Evolutionary conservation across 192 early-diverging fungal species (phyloP), one percentile per base, ranked within the genome.

Genomic region (Blastocladiella britannica): DNA sequence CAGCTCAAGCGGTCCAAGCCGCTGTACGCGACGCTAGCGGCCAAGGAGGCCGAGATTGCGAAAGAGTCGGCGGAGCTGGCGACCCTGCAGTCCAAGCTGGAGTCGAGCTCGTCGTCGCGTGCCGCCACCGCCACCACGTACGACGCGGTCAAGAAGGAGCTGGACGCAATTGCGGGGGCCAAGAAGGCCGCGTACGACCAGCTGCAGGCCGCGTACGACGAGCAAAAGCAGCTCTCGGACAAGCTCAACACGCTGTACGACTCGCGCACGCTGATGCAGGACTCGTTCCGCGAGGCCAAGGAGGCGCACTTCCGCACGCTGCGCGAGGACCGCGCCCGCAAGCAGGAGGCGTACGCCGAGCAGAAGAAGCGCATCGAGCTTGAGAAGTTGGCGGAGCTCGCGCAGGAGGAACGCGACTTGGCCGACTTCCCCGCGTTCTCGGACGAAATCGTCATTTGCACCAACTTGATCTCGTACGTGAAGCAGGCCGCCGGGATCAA

Each of bases 341-440:
- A 84, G 55, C 79, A 88, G 58, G 80, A 79, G 58, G 75, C 83
- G 62, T 77, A 82, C 63, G 79, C 81, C 63, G 73, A 77, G 59
- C 72, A 70, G 37, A 75, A 81, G 62, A 72, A 79, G 58, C 77
- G 77, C 56, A 75, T 82, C 60, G 72, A 78, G 59, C 71, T 76
- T 55, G 79, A 80, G 56, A 77, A 81, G 63, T 77, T 83, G n/a
- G 60, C 78, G 56, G 78, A 70, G 37, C 63, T 77, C 52, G 85
- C 84, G 12, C 73, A 83, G 64, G 68, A 79, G 58, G 85, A 89
- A 66, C 81, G 79, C 52, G 92, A 93, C 61, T 70, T 81, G 53
- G 92, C 92, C 31, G 82, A 88, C 56, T 69, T 87, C 26, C 88
- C 88, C 28, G 90, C 92, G 5, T 96, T 79, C 72, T 70, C 79